A percentile compares a stretch with the other conserved stretches of the same genome.
These are phyloP conservation scores for Phaffia australis DNA, from an alignment of 768 basidiomycete species.

Conservation along the genomic window DNA sequence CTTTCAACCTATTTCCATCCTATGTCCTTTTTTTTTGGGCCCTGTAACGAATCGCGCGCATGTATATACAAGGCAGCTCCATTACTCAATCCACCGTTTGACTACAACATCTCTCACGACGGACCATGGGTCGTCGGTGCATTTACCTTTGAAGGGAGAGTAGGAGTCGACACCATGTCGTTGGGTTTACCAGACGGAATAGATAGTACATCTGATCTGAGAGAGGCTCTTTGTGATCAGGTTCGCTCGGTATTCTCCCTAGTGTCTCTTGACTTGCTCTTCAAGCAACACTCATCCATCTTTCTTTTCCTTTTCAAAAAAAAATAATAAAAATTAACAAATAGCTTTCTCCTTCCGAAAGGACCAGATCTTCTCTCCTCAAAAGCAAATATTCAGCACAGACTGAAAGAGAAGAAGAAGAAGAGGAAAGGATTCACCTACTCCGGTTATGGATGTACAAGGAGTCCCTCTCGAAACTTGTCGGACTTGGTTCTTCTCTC, in stretches of 20 bases:
- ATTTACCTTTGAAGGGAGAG: neutral
- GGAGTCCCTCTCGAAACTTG: neutral
- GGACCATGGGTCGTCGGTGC: neutral
- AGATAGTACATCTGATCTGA: neutral
- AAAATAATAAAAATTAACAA: too few relatives aligned
- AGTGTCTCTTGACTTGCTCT: neutral
- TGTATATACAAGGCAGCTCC: too few relatives aligned
- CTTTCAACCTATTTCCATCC: too few relatives aligned
- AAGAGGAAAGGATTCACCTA: neutral
- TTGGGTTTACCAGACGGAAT: neutral
- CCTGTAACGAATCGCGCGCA: too few relatives aligned
- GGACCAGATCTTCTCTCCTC: neutral
- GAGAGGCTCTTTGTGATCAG: neutral
- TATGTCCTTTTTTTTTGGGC: too few relatives aligned
- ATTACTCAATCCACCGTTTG: neutral
- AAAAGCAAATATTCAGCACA: too few relatives aligned
- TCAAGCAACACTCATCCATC: too few relatives aligned
- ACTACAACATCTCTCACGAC: conserved; percentile 9
- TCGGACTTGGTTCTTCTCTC: conserved; percentile 6
- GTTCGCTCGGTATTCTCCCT: neutral
- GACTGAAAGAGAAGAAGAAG: neutral
- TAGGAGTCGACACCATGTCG: conserved; percentile 8
- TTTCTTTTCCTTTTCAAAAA: too few relatives aligned
- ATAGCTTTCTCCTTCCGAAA: neutral
- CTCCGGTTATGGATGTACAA: conserved; percentile 5